Conservation (phyloP, 2,329 filamentous ascomycete genomes). For the Knoxdaviesia proteae region DNA sequence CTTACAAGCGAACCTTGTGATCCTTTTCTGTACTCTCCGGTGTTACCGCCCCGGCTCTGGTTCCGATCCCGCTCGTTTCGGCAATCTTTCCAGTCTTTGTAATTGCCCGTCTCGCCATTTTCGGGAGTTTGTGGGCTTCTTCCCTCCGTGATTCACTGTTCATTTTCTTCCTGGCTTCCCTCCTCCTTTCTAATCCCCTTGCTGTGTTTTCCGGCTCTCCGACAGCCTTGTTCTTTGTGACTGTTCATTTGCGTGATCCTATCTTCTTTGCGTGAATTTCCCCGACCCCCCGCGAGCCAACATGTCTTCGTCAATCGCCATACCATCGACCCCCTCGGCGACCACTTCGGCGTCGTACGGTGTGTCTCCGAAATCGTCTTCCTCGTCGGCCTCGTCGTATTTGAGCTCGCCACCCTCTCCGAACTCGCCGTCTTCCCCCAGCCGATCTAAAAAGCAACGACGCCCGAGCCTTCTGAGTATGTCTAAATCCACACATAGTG, state of each 20-base stretch:
- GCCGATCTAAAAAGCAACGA: slow-evolving; percentile 13
- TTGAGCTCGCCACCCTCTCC: slow-evolving; percentile 26
- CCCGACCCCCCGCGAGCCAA: slow-evolving; percentile 6
- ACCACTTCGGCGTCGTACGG: slow-evolving; percentile 12
- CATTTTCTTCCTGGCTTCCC: neutral
- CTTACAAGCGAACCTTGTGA: too few relatives aligned
- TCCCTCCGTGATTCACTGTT: neutral
- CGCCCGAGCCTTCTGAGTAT: slow-evolving; percentile 43
- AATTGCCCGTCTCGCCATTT: too few relatives aligned
- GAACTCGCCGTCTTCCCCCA: slow-evolving; percentile 26
- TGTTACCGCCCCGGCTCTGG: neutral
- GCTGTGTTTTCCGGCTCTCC: neutral
- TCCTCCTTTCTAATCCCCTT: neutral
- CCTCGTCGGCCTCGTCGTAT: slow-evolving; percentile 15
- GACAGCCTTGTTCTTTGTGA: neutral
- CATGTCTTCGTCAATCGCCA: slow-evolving; percentile 52
- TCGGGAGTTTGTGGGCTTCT: too few relatives aligned
- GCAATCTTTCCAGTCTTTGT: too few relatives aligned
- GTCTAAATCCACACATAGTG: slow-evolving; percentile 2
- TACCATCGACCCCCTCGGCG: slow-evolving; percentile 27
- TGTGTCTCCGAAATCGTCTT: slow-evolving; percentile 24
- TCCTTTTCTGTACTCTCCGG: neutral
- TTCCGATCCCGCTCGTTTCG: neutral
- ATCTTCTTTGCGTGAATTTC: too few relatives aligned
- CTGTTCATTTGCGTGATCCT: neutral